phyloP scores from a whole-genome alignment of 176 grass and related monocot species.

The Musa schizocarpa region DNA sequence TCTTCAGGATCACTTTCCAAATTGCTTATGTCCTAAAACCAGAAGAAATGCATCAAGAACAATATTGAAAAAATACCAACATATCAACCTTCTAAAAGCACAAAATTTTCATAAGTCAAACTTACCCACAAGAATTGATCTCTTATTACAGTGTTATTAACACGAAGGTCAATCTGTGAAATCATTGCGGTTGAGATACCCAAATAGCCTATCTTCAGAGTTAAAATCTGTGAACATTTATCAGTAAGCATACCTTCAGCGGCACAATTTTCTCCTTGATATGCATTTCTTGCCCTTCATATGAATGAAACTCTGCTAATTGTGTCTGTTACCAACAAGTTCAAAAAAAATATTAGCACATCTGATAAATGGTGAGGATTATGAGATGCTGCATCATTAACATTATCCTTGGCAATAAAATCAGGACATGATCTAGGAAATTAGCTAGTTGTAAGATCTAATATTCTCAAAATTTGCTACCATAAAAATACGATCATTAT shows the following conservation, averaged over 20 bases:
- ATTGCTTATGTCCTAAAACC: conserved; percentile 71
- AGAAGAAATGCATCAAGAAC: background rate
- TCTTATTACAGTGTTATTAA: conserved; percentile 81
- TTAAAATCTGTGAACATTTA: background rate
- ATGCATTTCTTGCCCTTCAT: conserved; percentile 94
- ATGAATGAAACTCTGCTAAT: conserved; percentile 79
- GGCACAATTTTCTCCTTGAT: conserved; percentile 88
- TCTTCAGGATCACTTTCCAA: conserved; percentile 93
- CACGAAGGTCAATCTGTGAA: conserved; percentile 76
- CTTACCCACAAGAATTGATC: conserved; percentile 85
- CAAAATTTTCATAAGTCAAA: conserved; percentile 6
- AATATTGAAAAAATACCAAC: background rate
- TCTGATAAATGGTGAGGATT: no score
- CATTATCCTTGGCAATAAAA: background rate
- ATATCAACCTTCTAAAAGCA: background rate
- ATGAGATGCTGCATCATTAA: background rate
- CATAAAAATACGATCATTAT: background rate
- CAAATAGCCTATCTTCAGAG: background rate
- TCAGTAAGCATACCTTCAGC: conserved; percentile 47
- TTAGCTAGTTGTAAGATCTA: no score
- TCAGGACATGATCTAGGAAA: background rate
- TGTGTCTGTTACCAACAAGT: conserved; percentile 38
- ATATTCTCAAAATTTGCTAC: background rate
- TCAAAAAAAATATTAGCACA: background rate
- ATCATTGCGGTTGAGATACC: background rate